A percentile compares a stretch with the other conserved stretches of the same genome.
phyloP scores from a whole-genome alignment of 768 basidiomycete genomes.

The Strobilomyces confusus region DNA sequence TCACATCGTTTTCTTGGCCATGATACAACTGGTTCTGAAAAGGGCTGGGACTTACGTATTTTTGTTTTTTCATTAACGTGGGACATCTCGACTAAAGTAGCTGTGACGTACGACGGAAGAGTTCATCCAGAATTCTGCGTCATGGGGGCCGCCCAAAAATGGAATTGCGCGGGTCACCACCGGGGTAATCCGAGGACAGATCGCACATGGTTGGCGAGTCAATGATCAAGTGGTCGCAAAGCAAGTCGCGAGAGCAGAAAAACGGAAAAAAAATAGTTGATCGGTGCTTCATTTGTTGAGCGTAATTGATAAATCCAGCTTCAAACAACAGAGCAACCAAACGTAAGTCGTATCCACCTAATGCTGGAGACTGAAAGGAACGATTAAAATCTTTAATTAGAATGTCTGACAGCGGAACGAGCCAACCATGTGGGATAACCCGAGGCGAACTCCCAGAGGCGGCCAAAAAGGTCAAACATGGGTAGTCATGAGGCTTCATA shows the following conservation, averaged over 20 bases:
- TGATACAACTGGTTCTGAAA: not conserved
- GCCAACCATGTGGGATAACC: constrained; percentile 34
- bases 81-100: not conserved
- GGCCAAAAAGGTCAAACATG: constrained; percentile 19
- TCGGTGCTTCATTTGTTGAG: not conserved
- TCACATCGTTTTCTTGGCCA: not conserved
- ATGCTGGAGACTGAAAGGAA: not conserved
- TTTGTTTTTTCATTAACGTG: constrained; percentile 4
- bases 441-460: not conserved
- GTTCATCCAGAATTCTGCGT: constrained; percentile 6
- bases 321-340: not conserved
- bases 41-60: not conserved
- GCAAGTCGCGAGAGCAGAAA: not conserved
- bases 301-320: not conserved
- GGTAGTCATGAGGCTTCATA: constrained; percentile 58
- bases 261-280: not conserved
- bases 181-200: too few relatives aligned
- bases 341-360: constrained; percentile 8
- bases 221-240: too few relatives aligned
- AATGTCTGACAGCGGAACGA: constrained; percentile 69
- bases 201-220: too few relatives aligned
- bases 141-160: not conserved
- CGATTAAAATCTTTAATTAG: not conserved
- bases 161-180: too few relatives aligned
- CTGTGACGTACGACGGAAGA: constrained; percentile 10